phyloP scores from a whole-genome alignment of 345 rosid genomes.

The Citrus reticulata region DNA sequence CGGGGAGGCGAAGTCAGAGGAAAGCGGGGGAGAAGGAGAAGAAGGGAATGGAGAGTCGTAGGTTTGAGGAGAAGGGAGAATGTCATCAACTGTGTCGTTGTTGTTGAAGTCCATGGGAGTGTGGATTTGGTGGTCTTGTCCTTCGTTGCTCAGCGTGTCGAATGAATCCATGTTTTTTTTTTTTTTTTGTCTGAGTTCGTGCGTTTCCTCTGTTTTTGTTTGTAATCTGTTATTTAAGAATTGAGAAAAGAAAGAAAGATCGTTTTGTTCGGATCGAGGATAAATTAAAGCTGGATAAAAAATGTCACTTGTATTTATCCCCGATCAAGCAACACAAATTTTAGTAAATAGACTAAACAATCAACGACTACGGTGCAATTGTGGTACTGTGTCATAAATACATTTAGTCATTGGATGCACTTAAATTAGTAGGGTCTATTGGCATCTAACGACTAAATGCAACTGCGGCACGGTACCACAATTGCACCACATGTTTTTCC shows the following conservation, averaged over 20 bases:
- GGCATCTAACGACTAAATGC: fast-evolving
- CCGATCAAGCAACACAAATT: too few relatives aligned
- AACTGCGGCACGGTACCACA: fast-evolving
- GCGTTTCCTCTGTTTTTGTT: neutral
- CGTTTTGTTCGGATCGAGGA: conserved; percentile 18
- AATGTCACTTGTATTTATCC: too few relatives aligned
- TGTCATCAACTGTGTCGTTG: conserved; percentile 11
- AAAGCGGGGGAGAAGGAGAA: conserved; percentile 7
- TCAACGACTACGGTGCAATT: fast-evolving
- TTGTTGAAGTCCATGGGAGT: neutral
- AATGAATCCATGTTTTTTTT: neutral
- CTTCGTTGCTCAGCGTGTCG: conserved; percentile 22
- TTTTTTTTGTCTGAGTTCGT: too few relatives aligned
- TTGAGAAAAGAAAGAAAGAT: neutral
- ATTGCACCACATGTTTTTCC: too few relatives aligned
- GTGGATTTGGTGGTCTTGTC: neutral
- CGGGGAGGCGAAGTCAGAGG: conserved; percentile 32
- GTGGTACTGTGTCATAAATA: fast-evolving
- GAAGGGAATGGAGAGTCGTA: conserved; percentile 28
- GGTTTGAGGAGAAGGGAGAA: neutral
- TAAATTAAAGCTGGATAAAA: neutral
- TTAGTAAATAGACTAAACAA: too few relatives aligned
- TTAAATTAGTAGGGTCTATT: too few relatives aligned
- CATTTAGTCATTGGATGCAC: fast-evolving
- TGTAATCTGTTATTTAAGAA: neutral